Conservation (phyloP, 768 basidiomycete species). For the Leucosporidium creatinivorum region DNA sequence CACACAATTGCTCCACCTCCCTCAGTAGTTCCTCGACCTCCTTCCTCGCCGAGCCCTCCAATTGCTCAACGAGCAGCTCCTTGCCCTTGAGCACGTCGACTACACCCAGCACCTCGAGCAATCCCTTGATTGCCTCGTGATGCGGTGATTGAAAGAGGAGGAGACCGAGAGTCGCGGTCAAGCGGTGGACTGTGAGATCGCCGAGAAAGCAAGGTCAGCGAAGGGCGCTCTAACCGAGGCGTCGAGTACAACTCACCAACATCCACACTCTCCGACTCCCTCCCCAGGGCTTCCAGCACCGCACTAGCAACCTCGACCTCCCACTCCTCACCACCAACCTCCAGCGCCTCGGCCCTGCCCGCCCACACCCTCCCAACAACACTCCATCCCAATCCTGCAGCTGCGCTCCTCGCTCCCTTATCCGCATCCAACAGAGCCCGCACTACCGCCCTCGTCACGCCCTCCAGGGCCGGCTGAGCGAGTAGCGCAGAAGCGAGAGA, state of each 20-base stretch:
- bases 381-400: constrained; percentile 24
- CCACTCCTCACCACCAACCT: constrained; percentile 66
- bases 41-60: constrained; percentile 47
- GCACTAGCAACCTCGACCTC: constrained; percentile 76
- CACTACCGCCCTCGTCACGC: constrained; percentile 13
- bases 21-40: constrained; percentile 46
- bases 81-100: constrained; percentile 41
- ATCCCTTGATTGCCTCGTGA: constrained; percentile 50
- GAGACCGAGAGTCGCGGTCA: constrained; percentile 69
- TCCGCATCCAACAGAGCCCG: constrained; percentile 23
- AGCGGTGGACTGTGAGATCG: constrained; percentile 59
- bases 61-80: constrained; percentile 41
- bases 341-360: constrained; percentile 39
- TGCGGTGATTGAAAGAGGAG: constrained; percentile 67
- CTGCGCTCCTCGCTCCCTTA: constrained; percentile 8
- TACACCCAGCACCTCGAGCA: constrained; percentile 67
- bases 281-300: constrained; percentile 66
- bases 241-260: constrained; percentile 53
- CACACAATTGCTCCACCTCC: constrained; percentile 45
- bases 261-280: constrained; percentile 68
- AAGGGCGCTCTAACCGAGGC: neutral
- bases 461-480: neutral
- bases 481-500: constrained; percentile 35
- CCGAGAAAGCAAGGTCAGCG: neutral
- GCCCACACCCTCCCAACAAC: constrained; percentile 17